Evolutionary conservation across 2,329 filamentous ascomycete genomes (phyloP).

Genomic region (Westerdykella ornata): DNA sequence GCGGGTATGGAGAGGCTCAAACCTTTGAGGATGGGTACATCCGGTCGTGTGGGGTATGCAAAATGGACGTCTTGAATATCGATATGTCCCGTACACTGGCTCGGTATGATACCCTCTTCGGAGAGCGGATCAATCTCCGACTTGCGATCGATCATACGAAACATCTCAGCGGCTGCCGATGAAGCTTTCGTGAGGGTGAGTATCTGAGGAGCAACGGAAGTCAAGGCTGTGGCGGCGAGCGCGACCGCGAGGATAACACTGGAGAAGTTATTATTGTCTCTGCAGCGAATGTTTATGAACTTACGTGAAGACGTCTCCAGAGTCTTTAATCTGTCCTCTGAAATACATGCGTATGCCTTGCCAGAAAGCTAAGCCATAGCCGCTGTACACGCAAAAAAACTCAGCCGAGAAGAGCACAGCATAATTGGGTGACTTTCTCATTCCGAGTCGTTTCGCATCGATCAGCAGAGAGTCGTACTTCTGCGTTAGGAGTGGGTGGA

Average conservation of each 20-base stretch:
- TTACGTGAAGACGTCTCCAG: constrained; percentile 34
- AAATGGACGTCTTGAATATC: constrained; percentile 76
- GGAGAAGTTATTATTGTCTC: constrained; percentile 8
- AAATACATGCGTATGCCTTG: constrained; percentile 52
- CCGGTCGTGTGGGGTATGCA: constrained; percentile 87
- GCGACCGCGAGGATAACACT: constrained; percentile 33
- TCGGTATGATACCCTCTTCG: constrained; percentile 18
- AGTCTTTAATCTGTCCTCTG: constrained; percentile 44
- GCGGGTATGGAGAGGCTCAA: constrained; percentile 74
- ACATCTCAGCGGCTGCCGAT: constrained; percentile 30
- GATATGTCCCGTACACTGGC: constrained; percentile 46
- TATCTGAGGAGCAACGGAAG: constrained; percentile 81
- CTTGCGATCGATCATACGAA: constrained; percentile 62
- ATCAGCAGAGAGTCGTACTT: constrained; percentile 42
- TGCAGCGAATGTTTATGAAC: background rate
- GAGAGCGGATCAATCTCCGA: constrained; percentile 64
- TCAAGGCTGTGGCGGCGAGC: constrained; percentile 59
- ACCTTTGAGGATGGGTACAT: constrained; percentile 79
- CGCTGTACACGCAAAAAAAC: constrained; percentile 39
- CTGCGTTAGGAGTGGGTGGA: constrained; percentile 38
- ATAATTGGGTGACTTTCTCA: constrained; percentile 41
- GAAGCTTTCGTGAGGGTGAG: constrained; percentile 53
- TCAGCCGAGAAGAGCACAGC: constrained; percentile 40
- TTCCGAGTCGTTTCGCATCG: constrained; percentile 41
- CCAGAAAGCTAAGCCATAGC: constrained; percentile 46